Percentiles rank a stretch among this genome's conserved stretches.
phyloP scores from a whole-genome alignment of 23 red algal species.

The Gracilaria caudata region DNA sequence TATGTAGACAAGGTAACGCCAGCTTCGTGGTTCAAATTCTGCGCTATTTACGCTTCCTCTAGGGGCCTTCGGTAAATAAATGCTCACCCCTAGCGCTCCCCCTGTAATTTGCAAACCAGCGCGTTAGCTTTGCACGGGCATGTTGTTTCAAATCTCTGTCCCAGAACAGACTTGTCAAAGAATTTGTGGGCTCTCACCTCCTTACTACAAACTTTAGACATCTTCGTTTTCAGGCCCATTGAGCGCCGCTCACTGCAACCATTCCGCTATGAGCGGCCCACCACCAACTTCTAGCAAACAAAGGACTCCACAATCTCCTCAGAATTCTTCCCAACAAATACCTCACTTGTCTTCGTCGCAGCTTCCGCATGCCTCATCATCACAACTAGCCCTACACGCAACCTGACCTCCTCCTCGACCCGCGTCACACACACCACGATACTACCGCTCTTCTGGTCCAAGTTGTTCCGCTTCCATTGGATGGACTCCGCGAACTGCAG shows the following conservation, averaged over 20 bases:
- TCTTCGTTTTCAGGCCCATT: too few relatives aligned
- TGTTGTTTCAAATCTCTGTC: too few relatives aligned
- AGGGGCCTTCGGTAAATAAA: too few relatives aligned
- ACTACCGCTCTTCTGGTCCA: constrained; percentile 13
- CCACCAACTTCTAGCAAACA: constrained; percentile 21
- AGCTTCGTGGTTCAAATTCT: too few relatives aligned
- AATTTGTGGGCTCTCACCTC: too few relatives aligned
- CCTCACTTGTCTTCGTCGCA: constrained; percentile 1
- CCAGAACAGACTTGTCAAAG: too few relatives aligned
- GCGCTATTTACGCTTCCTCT: too few relatives aligned
- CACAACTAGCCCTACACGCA: background rate
- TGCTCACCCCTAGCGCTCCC: too few relatives aligned
- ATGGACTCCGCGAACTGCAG: constrained; percentile 52
- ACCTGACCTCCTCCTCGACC: constrained; percentile 24
- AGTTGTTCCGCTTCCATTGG: constrained; percentile 33
- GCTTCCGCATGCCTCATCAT: background rate
- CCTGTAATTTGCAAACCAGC: too few relatives aligned
- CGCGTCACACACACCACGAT: constrained; percentile 22
- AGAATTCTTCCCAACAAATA: background rate
- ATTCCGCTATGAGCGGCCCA: constrained; percentile 7
- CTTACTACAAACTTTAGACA: too few relatives aligned
- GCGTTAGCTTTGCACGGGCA: too few relatives aligned
- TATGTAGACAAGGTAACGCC: too few relatives aligned
- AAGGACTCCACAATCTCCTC: constrained; percentile 43
- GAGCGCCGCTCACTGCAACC: background rate